Base-by-base conservation (phyloP, 495 filamentous ascomycete genomes). In the Hyaloscypha finlandica region DNA sequence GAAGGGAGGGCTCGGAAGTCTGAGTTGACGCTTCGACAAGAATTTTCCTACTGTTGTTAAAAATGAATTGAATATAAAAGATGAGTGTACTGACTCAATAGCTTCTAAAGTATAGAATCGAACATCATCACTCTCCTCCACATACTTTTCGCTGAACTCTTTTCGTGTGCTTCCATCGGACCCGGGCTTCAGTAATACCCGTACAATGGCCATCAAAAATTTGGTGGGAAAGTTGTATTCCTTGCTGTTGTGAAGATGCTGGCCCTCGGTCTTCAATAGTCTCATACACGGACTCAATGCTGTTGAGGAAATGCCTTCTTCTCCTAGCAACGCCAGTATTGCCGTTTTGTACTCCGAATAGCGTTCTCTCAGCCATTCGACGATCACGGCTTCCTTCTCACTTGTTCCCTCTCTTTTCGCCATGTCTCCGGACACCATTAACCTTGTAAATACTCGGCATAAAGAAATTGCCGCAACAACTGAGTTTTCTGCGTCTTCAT, bases 361-460 rank as follows among this genome's bases (percentile, higher is more conserved):
- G 59, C 89, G 83, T 61, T 87, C 89, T 70, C 85, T 89, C 62
- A 99, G 79, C 95, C 95, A 98, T 70, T 83, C 78, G 5, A 88
- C 80, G 58, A 97, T 84, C 19, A 90, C 86, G 22, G 79, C 80
- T 70, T 97, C 93, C 67, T 90, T 89, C 61, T 93, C 87, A 9
- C 87, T 82, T 48, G 82, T 83, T 25, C 83, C 84, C 64, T 82
- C 85, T 61, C 79, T 83, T 75, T 86, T 88, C 12, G 82, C 81
- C 69, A 98, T 72, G 68, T 81, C 84, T 67, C 94, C 94, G n/a
- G 81, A 81, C 11, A 89, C 89, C 72, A 97, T 86, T 59, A 99
- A 83, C 66, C 89, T 86, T 72, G 89, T 87, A 74, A 99, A 97
- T n/a, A 94, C 89, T 67, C 94, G 88, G 74, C 93, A 98, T 32